Evolutionary conservation across 1,284 basidiomycete species (phyloP).

Genomic region (Austroboletus niveus): DNA sequence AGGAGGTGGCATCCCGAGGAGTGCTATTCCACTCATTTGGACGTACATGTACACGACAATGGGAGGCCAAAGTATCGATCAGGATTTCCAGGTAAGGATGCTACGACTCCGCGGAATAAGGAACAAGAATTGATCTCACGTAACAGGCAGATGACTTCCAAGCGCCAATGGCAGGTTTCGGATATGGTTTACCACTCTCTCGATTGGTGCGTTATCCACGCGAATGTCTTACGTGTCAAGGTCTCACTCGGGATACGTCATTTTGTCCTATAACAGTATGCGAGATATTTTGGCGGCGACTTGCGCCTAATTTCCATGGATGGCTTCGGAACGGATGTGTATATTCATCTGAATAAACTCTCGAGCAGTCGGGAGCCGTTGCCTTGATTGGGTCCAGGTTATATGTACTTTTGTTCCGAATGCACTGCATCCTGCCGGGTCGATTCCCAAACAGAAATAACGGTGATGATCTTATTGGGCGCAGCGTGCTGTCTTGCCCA

Average conservation of each 20-base stretch:
- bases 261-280: slow-evolving; percentile 56
- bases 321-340: slow-evolving; percentile 90
- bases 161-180: slow-evolving; percentile 98
- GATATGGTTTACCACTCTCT: slow-evolving; percentile 90
- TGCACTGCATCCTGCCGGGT: no score
- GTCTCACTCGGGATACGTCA: slow-evolving; percentile 6
- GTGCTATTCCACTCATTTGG: slow-evolving; percentile 95
- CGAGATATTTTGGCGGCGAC: slow-evolving; percentile 96
- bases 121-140: background rate
- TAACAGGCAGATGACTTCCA: slow-evolving; percentile 69
- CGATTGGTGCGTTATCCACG: slow-evolving; percentile 62
- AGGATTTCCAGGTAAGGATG: slow-evolving; percentile 73
- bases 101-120: slow-evolving; percentile 28
- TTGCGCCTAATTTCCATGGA: slow-evolving; percentile 96
- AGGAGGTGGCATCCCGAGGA: slow-evolving; percentile 93
- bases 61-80: slow-evolving; percentile 84
- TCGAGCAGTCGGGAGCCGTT: slow-evolving; percentile 81
- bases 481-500: no score
- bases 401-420: no score
- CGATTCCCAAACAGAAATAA: background rate
- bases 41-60: slow-evolving; percentile 99
- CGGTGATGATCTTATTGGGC: background rate
- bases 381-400: slow-evolving; percentile 36
- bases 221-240: slow-evolving; percentile 3
- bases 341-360: slow-evolving; percentile 86